Conservation (phyloP, 768 basidiomycete genomes). For the Gloeostereum incarnatum region DNA sequence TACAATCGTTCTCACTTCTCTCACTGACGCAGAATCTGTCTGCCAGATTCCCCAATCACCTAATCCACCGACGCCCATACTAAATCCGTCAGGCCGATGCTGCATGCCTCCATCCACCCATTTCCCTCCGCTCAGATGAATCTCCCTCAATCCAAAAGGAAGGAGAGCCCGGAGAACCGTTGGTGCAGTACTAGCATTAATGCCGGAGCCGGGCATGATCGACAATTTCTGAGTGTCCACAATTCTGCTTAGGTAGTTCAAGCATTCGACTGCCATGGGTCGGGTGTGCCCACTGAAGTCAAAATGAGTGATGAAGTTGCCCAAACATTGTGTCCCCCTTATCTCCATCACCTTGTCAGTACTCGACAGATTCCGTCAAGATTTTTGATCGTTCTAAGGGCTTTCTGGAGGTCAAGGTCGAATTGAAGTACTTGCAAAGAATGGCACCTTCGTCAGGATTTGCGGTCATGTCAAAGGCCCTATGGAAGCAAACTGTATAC, state of each 20-base stretch:
- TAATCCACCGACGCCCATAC: conserved; percentile 50
- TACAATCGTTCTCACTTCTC: conserved; percentile 38
- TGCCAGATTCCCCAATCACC: conserved; percentile 65
- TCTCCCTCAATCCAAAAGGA: conserved; percentile 50
- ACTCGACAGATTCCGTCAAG: conserved; percentile 67
- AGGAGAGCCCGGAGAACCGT: conserved; percentile 39
- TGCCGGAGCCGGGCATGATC: conserved; percentile 72
- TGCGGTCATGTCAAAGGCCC: conserved; percentile 69
- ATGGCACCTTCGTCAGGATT: conserved; percentile 41
- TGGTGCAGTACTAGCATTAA: conserved; percentile 48
- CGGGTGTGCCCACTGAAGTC: conserved; percentile 53
- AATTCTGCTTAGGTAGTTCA: not conserved
- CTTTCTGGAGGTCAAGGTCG: conserved; percentile 15
- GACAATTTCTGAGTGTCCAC: conserved; percentile 20
- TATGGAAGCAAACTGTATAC: conserved; percentile 61
- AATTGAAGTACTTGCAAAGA: not conserved
- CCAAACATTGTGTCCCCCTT: not conserved
- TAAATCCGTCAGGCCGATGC: conserved; percentile 48
- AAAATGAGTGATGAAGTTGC: not conserved
- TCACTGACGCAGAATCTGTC: conserved; percentile 30
- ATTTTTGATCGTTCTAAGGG: conserved; percentile 35
- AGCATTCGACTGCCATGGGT: not conserved
- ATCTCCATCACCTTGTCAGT: conserved; percentile 55
- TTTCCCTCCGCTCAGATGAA: conserved; percentile 67
- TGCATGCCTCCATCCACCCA: conserved; percentile 50